These are phyloP conservation scores for Rhynchosporium graminicola DNA, from an alignment of 2,329 filamentous ascomycete genomes.

Conservation along the genomic window DNA sequence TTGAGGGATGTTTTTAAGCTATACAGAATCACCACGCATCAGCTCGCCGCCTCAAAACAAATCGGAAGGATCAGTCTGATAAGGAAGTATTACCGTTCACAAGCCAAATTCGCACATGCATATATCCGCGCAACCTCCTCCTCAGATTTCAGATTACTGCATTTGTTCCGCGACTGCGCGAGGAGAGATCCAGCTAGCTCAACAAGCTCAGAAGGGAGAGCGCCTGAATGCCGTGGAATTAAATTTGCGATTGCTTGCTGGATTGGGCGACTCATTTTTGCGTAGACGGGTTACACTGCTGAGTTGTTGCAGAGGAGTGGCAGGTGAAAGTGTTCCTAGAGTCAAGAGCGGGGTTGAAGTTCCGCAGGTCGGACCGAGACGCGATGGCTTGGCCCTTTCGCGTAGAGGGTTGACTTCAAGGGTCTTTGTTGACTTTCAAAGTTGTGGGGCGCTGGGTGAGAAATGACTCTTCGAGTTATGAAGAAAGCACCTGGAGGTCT, in stretches of 20 bases:
- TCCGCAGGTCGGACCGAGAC: constrained; percentile 6
- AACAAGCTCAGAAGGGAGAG: constrained; percentile 68
- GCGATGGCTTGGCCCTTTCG: constrained; percentile 4
- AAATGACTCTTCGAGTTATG: no score
- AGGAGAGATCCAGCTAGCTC: constrained; percentile 73
- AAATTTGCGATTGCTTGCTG: constrained; percentile 73
- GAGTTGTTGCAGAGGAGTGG: neutral
- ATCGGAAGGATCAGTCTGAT: neutral
- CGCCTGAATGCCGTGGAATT: constrained; percentile 69
- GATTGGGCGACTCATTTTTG: constrained; percentile 69
- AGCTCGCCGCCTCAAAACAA: neutral
- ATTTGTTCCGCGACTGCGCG: constrained; percentile 76
- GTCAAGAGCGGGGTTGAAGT: neutral
- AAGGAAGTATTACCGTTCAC: constrained; percentile 63
- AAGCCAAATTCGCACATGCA: constrained; percentile 86
- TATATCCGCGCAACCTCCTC: constrained; percentile 86
- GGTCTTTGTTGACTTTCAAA: neutral
- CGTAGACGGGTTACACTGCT: neutral
- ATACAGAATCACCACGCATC: neutral
- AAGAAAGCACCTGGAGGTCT: no score
- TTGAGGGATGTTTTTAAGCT: constrained; percentile 76
- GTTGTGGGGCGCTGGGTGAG: no score
- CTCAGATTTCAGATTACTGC: constrained; percentile 75
- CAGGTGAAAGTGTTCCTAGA: neutral
- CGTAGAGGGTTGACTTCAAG: neutral